Conservation (phyloP, 176 grass and related monocot species). For the Cocos nucifera region DNA sequence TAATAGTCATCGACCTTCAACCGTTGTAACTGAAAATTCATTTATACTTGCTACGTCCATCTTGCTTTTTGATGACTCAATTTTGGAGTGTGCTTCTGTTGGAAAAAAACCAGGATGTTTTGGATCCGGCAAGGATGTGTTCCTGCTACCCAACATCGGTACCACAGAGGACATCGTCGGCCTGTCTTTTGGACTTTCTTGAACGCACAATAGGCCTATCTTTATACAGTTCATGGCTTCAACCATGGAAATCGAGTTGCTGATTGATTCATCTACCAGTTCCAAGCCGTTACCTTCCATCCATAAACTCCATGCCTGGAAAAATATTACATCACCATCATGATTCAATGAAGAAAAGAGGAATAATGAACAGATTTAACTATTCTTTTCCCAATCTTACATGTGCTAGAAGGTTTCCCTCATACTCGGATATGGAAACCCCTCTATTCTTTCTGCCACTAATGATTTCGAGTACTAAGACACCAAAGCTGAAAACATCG, state of each 20-base stretch:
- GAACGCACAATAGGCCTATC: neutral
- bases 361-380: no score
- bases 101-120: neutral
- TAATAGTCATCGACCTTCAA: no score
- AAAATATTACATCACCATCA: neutral
- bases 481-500: conserved; percentile 58
- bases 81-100: no score
- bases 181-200: neutral
- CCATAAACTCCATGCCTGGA: conserved; percentile 1
- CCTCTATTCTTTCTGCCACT: conserved; percentile 56
- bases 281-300: neutral
- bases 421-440: conserved; percentile 21
- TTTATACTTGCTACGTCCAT: no score
- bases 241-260: neutral
- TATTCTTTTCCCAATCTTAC: conserved; percentile 18
- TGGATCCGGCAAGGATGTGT: no score
- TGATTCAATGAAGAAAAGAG: no score
- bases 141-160: no score
- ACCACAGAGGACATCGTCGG: conserved; percentile 1
- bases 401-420: conserved; percentile 46
- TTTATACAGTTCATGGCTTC: neutral
- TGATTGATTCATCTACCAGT: neutral
- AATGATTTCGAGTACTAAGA: conserved; percentile 52
- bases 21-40: no score
- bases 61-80: no score